phyloP scores from a whole-genome alignment of 2,329 filamentous ascomycete species.

The Cladosporium sp. region DNA sequence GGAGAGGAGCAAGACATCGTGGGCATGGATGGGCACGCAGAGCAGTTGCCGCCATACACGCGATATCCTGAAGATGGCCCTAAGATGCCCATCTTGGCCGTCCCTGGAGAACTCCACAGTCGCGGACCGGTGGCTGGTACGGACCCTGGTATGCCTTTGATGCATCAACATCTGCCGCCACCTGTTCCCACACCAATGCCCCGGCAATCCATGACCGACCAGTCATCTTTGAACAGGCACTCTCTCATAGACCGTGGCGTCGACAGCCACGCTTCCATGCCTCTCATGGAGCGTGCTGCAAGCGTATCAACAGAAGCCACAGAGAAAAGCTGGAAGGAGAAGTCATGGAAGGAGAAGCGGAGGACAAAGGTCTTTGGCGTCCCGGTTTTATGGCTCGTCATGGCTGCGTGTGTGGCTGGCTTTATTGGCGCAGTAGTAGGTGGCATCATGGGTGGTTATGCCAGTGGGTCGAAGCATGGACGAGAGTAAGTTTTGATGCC shows the following conservation, averaged over 20 bases:
- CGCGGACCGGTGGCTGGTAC: slow-evolving; percentile 36
- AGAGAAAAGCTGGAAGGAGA: slow-evolving; percentile 39
- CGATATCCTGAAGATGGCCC: slow-evolving; percentile 74
- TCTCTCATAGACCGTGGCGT: slow-evolving; percentile 15
- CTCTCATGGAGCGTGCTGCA: slow-evolving; percentile 14
- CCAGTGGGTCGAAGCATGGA: slow-evolving; percentile 27
- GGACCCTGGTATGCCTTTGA: slow-evolving; percentile 36
- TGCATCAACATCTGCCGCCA: slow-evolving; percentile 36
- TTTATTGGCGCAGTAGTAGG: slow-evolving; percentile 38
- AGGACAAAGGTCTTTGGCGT: slow-evolving; percentile 39
- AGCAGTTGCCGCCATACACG: slow-evolving; percentile 89
- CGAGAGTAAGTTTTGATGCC: slow-evolving; percentile 25
- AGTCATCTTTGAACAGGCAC: slow-evolving; percentile 26
- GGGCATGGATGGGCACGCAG: slow-evolving; percentile 82
- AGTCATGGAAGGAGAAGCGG: slow-evolving; percentile 41
- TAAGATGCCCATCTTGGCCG: slow-evolving; percentile 52
- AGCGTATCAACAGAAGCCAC: not conserved
- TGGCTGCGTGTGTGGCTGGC: slow-evolving; percentile 30
- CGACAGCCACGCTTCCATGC: slow-evolving; percentile 21
- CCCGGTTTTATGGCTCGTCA: slow-evolving; percentile 37
- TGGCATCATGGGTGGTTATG: slow-evolving; percentile 38
- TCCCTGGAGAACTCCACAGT: slow-evolving; percentile 34
- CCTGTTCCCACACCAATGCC: slow-evolving; percentile 24
- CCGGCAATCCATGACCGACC: slow-evolving; percentile 39
- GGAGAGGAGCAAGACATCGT: slow-evolving; percentile 88